These are phyloP conservation scores for Tephrocybe sp. DNA, from an alignment of 768 basidiomycete species.

Conservation along the genomic window DNA sequence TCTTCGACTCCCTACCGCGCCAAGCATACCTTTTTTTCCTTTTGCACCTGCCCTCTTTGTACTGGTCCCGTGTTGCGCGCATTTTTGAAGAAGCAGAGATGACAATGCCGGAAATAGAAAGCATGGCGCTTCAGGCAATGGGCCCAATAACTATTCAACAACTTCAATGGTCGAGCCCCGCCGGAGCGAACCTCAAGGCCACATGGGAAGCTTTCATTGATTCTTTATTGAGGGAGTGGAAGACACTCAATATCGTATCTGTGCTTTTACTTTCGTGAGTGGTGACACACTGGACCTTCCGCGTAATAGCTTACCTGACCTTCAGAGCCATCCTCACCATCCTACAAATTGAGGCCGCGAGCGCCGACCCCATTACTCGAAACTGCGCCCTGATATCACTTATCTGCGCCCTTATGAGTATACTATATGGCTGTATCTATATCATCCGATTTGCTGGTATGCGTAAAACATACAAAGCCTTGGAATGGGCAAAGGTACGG, in stretches of 20 bases:
- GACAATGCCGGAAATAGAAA: slow-evolving; percentile 62
- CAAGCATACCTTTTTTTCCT: slow-evolving; percentile 26
- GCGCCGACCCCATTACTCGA: slow-evolving; percentile 47
- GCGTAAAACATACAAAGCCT: slow-evolving; percentile 59
- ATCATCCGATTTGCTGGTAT: slow-evolving; percentile 60
- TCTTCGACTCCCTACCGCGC: neutral
- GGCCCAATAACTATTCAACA: slow-evolving; percentile 25
- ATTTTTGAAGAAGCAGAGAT: slow-evolving; percentile 76
- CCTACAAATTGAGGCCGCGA: slow-evolving; percentile 30
- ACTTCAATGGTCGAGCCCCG: slow-evolving; percentile 24
- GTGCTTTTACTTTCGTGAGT: slow-evolving; percentile 20
- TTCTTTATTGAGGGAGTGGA: slow-evolving; percentile 20
- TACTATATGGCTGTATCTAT: slow-evolving; percentile 58
- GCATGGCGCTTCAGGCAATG: slow-evolving; percentile 44
- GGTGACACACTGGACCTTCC: neutral
- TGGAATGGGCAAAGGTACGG: slow-evolving; percentile 56
- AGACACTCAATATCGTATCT: slow-evolving; percentile 19
- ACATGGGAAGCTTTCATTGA: slow-evolving; percentile 20
- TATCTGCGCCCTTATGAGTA: slow-evolving; percentile 54
- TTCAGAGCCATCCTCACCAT: slow-evolving; percentile 21
- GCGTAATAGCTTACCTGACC: neutral
- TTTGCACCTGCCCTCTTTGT: slow-evolving; percentile 66
- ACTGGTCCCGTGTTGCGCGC: slow-evolving; percentile 74
- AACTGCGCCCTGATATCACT: slow-evolving; percentile 52
- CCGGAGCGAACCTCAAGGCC: slow-evolving; percentile 45